Evolutionary conservation across 2,329 filamentous ascomycete genomes (phyloP).

Genomic region (Dactylellina leptospora): DNA sequence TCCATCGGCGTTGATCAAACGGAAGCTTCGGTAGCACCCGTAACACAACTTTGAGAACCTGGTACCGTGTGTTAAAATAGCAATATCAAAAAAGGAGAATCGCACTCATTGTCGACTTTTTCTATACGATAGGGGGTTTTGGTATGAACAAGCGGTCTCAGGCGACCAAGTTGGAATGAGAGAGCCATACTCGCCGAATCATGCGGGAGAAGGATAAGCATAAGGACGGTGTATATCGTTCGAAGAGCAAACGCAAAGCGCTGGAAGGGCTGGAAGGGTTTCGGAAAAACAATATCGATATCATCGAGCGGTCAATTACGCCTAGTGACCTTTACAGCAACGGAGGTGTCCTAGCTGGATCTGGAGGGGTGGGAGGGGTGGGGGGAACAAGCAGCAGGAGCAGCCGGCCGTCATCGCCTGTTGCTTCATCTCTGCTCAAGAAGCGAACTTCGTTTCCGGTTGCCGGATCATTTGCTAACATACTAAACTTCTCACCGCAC

Average conservation of each 20-base stretch:
- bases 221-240: conserved; percentile 51
- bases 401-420: conserved; percentile 52
- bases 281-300: conserved; percentile 46
- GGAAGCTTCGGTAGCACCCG: no score
- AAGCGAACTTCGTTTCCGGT: conserved; percentile 53
- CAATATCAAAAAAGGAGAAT: not conserved
- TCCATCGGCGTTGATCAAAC: conserved; percentile 18
- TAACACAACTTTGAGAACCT: no score
- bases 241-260: conserved; percentile 49
- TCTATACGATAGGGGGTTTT: not conserved
- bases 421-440: conserved; percentile 42
- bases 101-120: not conserved
- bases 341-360: conserved; percentile 45
- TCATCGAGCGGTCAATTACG: conserved; percentile 51
- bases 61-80: no score
- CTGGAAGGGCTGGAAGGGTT: conserved; percentile 44
- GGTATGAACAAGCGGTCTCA: conserved; percentile 22
- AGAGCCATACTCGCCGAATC: conserved; percentile 34
- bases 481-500: conserved; percentile 52
- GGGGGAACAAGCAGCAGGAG: conserved; percentile 25
- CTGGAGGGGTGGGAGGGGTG: conserved; percentile 29
- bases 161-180: conserved; percentile 44
- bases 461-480: conserved; percentile 53
- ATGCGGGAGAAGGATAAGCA: conserved; percentile 53
- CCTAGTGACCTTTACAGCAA: conserved; percentile 46